Percentiles rank a stretch among this genome's conserved stretches.
Evolutionary conservation across 805 yeast genomes (phyloP).

Genomic region (Wickerhamomyces rabaulensis): DNA sequence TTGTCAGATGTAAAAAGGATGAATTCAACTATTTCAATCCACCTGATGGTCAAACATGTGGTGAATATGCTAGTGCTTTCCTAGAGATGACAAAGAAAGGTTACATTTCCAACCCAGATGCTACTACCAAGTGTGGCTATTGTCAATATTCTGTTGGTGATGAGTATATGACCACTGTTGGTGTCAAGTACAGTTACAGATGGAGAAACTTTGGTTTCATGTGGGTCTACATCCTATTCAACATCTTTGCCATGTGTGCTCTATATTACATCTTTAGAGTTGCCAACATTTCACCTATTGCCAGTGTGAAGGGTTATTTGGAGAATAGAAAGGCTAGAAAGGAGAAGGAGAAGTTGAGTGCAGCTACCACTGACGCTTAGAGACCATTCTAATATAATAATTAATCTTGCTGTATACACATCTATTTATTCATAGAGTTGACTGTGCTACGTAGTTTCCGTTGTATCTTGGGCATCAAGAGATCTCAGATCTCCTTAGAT

Average conservation of each 20-base stretch:
- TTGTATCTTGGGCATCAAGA: too few relatives aligned
- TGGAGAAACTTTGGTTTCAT: conserved; percentile 68
- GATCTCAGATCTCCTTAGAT: too few relatives aligned
- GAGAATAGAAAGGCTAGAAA: conserved; percentile 2
- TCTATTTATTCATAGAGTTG: too few relatives aligned
- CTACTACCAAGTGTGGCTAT: conserved; percentile 43
- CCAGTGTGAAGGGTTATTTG: neutral
- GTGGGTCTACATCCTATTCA: conserved; percentile 45
- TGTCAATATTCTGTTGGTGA: conserved; percentile 41
- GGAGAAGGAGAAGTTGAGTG: neutral
- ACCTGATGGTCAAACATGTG: conserved; percentile 58
- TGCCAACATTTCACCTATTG: conserved; percentile 1
- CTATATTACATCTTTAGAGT: conserved; percentile 11
- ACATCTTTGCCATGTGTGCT: conserved; percentile 24
- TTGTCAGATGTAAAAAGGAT: conserved; percentile 40
- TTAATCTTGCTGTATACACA: too few relatives aligned
- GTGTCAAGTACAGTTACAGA: conserved; percentile 39
- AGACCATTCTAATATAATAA: too few relatives aligned
- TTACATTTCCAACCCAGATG: conserved; percentile 49
- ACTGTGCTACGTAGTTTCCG: too few relatives aligned
- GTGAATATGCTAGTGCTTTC: conserved; percentile 39
- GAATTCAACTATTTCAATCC: conserved; percentile 51
- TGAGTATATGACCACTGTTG: conserved; percentile 38
- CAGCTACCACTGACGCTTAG: neutral
- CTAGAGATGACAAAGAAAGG: conserved; percentile 43